phyloP scores from a whole-genome alignment of 2,329 filamentous ascomycete species.

The Sordariomycetes sp. region DNA sequence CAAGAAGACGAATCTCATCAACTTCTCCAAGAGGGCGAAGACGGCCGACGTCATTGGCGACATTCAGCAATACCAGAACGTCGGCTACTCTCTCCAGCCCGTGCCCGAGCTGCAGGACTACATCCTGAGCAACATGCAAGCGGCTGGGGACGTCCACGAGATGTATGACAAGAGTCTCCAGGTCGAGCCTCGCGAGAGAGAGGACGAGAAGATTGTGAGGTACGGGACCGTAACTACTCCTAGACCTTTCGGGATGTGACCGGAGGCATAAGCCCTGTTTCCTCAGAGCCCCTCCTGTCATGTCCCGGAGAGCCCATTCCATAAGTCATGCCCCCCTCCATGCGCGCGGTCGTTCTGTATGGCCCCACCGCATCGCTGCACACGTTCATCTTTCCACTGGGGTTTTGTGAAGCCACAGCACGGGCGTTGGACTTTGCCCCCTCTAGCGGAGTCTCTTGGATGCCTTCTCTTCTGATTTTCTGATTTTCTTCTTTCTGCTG shows the following conservation, averaged over 20 bases:
- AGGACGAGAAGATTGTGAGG: slow-evolving; percentile 99
- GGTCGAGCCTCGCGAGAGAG: slow-evolving; percentile 87
- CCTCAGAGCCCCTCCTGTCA: not conserved
- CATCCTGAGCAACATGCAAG: slow-evolving; percentile 91
- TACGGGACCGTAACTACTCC: slow-evolving; percentile 31
- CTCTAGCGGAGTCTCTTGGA: not conserved
- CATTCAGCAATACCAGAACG: slow-evolving; percentile 97
- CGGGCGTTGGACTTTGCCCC: not conserved
- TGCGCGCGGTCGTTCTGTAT: not conserved
- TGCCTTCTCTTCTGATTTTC: no score
- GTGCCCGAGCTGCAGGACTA: slow-evolving; percentile 93
- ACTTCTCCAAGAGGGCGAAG: slow-evolving; percentile 96
- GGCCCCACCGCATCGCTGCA: not conserved
- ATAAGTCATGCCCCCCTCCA: not conserved
- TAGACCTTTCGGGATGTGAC: not conserved
- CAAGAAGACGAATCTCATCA: slow-evolving; percentile 94
- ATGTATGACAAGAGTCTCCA: slow-evolving; percentile 97
- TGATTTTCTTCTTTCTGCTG: not conserved
- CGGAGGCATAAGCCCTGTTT: not conserved
- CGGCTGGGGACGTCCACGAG: slow-evolving; percentile 90
- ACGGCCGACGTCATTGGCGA: slow-evolving; percentile 97
- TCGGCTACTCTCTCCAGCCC: slow-evolving; percentile 82
- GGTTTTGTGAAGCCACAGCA: not conserved
- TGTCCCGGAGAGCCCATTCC: not conserved
- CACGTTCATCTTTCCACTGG: not conserved